Base-by-base conservation (phyloP, 371 early-diverging fungal species). In the Zopfochytrium polystomum region DNA sequence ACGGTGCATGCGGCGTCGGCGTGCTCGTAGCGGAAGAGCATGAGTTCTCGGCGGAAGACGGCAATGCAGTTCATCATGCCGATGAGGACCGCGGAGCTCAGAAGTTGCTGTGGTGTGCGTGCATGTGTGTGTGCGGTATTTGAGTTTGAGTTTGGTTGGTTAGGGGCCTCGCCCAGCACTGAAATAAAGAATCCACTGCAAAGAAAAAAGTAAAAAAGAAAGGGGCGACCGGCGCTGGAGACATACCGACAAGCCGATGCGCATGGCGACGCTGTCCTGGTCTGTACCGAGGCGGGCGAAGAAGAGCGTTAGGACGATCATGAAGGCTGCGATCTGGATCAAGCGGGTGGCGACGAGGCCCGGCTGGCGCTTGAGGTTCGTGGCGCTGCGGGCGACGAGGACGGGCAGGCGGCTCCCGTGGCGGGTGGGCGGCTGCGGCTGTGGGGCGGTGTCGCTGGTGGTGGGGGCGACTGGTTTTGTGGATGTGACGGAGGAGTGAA, bases 31-130 rank as follows among this genome's bases (percentile, higher is more conserved):
- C 53, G 25, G 35, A 73, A 66, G 46, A 66, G 51, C 27, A 30
- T 47, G 20, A 65, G 52, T 35, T 71, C 72, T 23, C 58, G 63
- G 11, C 69, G 71, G 58, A 67, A 73, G 13, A 65, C 57, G 29
- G 69, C 52, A 2, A 76, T 35, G 45, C 70, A 73, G 46, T 68
- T 73, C 38, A 73, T 52, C 73, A 73, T 66, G 18, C 73, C 77
- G 23, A 73, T 62, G 57, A 73, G 73, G 30, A 71, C 42, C 25
- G 66, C 45, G 15, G 67, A 47, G 6, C 64, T 60, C 18, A 55
- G 48, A 50, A 71, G 65, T 60, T 76, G 76, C 71, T 68, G 42
- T 0, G 35, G 20, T 30, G 31, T 25, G 23, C n/a, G n/a, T 7
- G 22, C 20, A 38, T 52, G 1, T 43, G 20, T 11, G 49, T 11